phyloP scores from a whole-genome alignment of 2,329 filamentous ascomycete genomes.

The Oidium heveae region DNA sequence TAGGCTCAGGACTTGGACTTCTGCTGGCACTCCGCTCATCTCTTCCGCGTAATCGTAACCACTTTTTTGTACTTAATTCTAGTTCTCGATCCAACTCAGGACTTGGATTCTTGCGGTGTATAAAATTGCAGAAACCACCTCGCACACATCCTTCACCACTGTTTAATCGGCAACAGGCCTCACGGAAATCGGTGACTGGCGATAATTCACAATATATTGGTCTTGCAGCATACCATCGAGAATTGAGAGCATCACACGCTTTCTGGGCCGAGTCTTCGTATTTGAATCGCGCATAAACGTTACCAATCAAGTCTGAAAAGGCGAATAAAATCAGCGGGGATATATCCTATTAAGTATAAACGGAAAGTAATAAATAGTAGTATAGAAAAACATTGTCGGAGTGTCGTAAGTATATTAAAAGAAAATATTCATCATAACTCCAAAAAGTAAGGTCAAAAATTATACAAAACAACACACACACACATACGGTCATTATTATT shows the following conservation, averaged over 20 bases:
- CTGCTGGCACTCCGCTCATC: slow-evolving; percentile 62
- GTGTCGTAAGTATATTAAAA: no score
- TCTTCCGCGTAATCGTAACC: slow-evolving; percentile 61
- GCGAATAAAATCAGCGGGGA: neutral
- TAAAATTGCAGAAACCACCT: slow-evolving; percentile 98
- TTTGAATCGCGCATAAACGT: slow-evolving; percentile 98
- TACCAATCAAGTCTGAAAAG: slow-evolving; percentile 67
- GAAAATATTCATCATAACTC: no score
- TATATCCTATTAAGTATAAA: no score
- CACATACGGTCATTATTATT: slow-evolving; percentile 68
- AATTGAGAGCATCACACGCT: slow-evolving; percentile 84
- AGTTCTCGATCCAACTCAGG: slow-evolving; percentile 75
- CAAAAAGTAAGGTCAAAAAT: no score
- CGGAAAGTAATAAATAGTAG: no score
- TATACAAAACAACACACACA: neutral
- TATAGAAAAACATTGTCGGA: no score
- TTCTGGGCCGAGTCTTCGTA: slow-evolving; percentile 91
- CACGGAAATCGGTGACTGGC: slow-evolving; percentile 91
- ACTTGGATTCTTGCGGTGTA: slow-evolving; percentile 85
- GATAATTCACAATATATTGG: slow-evolving; percentile 96
- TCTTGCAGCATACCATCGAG: slow-evolving; percentile 84
- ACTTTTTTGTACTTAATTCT: slow-evolving; percentile 81
- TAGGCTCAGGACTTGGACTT: slow-evolving; percentile 70
- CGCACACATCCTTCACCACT: slow-evolving; percentile 85
- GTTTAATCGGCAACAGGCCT: slow-evolving; percentile 89